A percentile compares a stretch with the other conserved stretches of the same genome.
Evolutionary conservation across 805 yeast genomes (phyloP).

Genomic region (Hanseniaspora jakobsenii): DNA sequence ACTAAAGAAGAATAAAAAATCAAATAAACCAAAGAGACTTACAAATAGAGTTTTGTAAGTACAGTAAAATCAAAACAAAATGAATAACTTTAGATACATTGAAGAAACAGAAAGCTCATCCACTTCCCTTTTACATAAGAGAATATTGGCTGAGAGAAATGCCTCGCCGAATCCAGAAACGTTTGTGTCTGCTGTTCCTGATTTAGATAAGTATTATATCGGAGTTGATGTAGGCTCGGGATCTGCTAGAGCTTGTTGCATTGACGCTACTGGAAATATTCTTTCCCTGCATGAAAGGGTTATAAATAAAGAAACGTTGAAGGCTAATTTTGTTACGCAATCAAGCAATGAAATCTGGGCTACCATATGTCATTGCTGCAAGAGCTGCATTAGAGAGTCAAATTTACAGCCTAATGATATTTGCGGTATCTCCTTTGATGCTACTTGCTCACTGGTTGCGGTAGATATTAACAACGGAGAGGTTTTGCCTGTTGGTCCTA

Average conservation of each 20-base stretch:
- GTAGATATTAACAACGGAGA: conserved; percentile 49
- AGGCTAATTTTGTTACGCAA: conserved; percentile 68
- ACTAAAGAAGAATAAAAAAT: too few species aligned
- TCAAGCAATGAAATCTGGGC: conserved; percentile 87
- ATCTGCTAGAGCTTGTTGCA: conserved; percentile 86
- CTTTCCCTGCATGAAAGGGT: conserved; percentile 68
- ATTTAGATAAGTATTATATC: conserved; percentile 35
- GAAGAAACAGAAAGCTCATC: conserved; percentile 7
- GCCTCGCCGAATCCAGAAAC: conserved; percentile 6
- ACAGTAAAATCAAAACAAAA: neutral
- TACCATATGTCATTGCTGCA: conserved; percentile 71
- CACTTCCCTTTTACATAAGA: conserved; percentile 11
- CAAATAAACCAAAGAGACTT: too few species aligned
- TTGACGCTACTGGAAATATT: conserved; percentile 73
- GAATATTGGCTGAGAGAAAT: conserved; percentile 10
- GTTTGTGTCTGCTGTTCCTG: conserved; percentile 8
- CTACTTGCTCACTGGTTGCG: conserved; percentile 89
- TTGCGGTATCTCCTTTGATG: conserved; percentile 89
- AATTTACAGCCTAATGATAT: conserved; percentile 57
- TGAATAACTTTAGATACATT: neutral
- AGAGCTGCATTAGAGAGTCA: conserved; percentile 59
- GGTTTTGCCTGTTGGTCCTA: conserved; percentile 88
- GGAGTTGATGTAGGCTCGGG: conserved; percentile 98
- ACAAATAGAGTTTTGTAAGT: too few species aligned
- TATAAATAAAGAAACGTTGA: conserved; percentile 62